phyloP scores from a whole-genome alignment of 352 stramenopile genomes.

The Phytophthora melonis region DNA sequence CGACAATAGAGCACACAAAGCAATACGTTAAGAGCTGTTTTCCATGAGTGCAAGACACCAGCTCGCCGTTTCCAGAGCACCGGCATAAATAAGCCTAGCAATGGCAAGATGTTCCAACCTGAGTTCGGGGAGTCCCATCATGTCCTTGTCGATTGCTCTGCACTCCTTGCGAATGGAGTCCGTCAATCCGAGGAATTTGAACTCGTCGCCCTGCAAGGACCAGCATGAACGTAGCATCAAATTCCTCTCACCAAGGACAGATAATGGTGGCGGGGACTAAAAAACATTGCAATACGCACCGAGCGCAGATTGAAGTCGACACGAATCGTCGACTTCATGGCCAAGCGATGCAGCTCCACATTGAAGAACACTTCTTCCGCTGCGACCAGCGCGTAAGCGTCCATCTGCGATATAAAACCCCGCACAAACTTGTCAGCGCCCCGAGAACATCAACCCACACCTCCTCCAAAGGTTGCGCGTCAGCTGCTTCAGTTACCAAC shows the following conservation, averaged over 20 bases:
- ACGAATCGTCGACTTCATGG: conserved; percentile 60
- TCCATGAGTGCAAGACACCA: conserved; percentile 14
- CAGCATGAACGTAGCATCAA: conserved; percentile 31
- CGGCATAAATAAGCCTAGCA: conserved; percentile 26
- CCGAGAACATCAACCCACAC: conserved; percentile 6
- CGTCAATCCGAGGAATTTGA: conserved; percentile 72
- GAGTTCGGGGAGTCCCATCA: conserved; percentile 67
- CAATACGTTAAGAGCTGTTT: conserved; percentile 31
- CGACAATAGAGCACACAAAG: conserved; percentile 17
- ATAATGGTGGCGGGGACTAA: conserved; percentile 1
- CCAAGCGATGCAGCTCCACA: conserved; percentile 63
- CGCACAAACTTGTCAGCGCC: conserved; percentile 12
- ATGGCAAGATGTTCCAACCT: conserved; percentile 46
- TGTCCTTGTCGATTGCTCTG: conserved; percentile 65
- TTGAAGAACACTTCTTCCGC: conserved; percentile 78
- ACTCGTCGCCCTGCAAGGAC: conserved; percentile 60
- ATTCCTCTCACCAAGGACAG: conserved; percentile 9
- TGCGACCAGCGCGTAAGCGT: conserved; percentile 66
- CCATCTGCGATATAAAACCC: conserved; percentile 56
- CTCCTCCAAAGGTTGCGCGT: background rate
- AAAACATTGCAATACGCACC: conserved; percentile 39
- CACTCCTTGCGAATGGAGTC: conserved; percentile 74
- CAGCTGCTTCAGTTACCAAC: conserved; percentile 16
- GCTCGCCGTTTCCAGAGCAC: conserved; percentile 21
- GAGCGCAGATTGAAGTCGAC: conserved; percentile 78